Base-by-base conservation (phyloP, 2,329 filamentous ascomycete species). In the Diaporthe nobilis region DNA sequence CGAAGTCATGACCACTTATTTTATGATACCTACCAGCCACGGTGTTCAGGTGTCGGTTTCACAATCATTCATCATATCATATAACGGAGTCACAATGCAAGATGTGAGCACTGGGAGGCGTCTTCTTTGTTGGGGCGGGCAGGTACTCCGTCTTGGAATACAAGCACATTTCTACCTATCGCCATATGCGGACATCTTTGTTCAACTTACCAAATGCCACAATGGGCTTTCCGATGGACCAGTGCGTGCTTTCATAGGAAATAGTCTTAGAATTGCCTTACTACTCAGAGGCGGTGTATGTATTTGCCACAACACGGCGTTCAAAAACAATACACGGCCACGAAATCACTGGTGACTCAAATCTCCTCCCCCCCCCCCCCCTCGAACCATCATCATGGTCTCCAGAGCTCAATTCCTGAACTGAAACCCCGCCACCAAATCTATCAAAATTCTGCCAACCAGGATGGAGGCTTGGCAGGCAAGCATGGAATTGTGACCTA, bases 11-110 rank as follows among this genome's bases (percentile, higher is more conserved):
- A 73, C 58, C 47, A 44, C n/a, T 57, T 31, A 20, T 57, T 55
- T 65, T 65, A 55, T 73, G 71, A 73, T 73, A 73, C 71, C 71
- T 73, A 37, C 22, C 47, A 73, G 71, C 47, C 58, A 17, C 47
- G 71, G 71, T 55, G 57, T 63, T 42, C 17, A 1, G 58, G 71
- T 42, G 31, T 44, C 39, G 22, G 20, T n/a, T 55, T 55, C 22
- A 55, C n/a, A 1, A 22, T 49, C 51, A 47, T 51, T 58, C 28
- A 34, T 37, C n/a, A 58, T 44, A 31, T 65, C 65, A 53, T 42
- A n/a, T 68, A 3, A 51, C 42, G 61, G 39, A 28, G 49, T 28
- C 9, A 31, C 8, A 20, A 8, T 31, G 13, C 47, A 39, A 44
- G 15, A 51, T 9, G 3, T 53, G 31, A 37, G 60, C 22, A 68